Percentiles rank a stretch among this genome's conserved stretches.
Conservation (phyloP, 768 basidiomycete genomes). For the Amanita polypyramis region DNA sequence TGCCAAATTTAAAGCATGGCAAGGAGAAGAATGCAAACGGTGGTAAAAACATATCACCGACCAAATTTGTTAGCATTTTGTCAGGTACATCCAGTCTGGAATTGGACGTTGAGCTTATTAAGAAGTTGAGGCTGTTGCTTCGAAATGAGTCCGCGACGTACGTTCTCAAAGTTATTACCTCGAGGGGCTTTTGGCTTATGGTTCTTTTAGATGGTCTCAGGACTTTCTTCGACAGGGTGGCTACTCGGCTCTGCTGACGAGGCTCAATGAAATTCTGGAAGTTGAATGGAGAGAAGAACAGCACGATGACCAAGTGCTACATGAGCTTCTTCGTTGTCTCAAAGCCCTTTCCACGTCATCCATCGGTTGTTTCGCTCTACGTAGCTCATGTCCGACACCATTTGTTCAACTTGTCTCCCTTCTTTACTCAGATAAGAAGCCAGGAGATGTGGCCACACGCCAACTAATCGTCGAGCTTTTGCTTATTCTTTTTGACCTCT, state of each 20-base stretch:
- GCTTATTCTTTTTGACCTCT: constrained; percentile 81
- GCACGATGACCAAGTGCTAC: constrained; percentile 89
- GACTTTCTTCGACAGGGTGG: constrained; percentile 79
- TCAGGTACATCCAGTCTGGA: constrained; percentile 55
- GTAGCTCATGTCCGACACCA: constrained; percentile 82
- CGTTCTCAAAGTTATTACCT: constrained; percentile 9
- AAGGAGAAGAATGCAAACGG: constrained; percentile 41
- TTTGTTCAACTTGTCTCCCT: constrained; percentile 76
- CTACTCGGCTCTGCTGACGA: constrained; percentile 72
- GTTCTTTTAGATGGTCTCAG: constrained; percentile 66
- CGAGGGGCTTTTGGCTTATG: not conserved
- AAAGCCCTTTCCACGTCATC: constrained; percentile 88
- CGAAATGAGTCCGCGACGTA: constrained; percentile 89
- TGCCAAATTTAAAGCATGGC: constrained; percentile 19
- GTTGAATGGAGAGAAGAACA: constrained; percentile 99
- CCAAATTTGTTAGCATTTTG: constrained; percentile 58
- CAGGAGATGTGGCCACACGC: constrained; percentile 84
- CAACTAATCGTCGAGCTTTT: constrained; percentile 88
- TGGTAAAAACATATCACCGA: constrained; percentile 48
- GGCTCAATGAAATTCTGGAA: constrained; percentile 85
- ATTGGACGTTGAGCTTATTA: constrained; percentile 80
- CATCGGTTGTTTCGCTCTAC: constrained; percentile 82
- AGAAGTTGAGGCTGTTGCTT: constrained; percentile 78
- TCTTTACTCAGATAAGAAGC: constrained; percentile 96
- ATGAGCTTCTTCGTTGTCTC: constrained; percentile 87